These are phyloP conservation scores for Umbelopsis sp. DNA, from an alignment of 192 early-diverging fungal species.

Conservation along the genomic window DNA sequence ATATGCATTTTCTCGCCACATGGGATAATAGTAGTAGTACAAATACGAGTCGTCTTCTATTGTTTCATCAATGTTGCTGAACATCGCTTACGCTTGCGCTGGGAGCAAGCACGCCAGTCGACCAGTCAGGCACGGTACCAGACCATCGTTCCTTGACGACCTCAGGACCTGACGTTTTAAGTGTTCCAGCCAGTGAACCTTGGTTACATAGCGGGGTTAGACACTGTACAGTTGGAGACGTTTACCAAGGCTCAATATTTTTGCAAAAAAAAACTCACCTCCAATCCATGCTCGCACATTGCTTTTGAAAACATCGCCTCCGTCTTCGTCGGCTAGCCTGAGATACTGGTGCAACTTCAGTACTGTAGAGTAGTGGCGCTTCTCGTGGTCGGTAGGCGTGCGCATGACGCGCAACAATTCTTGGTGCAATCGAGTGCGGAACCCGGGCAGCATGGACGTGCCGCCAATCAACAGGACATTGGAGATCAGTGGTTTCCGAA, in stretches of 20 bases:
- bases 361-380: slow-evolving; percentile 51
- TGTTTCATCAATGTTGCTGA: neutral
- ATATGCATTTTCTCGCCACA: no score
- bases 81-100: neutral
- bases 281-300: slow-evolving; percentile 85
- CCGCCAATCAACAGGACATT: slow-evolving; percentile 79
- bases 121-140: slow-evolving; percentile 69
- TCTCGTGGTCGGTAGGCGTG: slow-evolving; percentile 32
- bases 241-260: no score
- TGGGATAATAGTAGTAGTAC: no score
- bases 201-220: neutral
- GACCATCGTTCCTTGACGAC: slow-evolving; percentile 66
- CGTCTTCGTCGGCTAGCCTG: slow-evolving; percentile 54
- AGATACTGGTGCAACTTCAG: slow-evolving; percentile 52
- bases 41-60: no score
- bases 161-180: slow-evolving; percentile 75
- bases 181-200: slow-evolving; percentile 75
- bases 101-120: slow-evolving; percentile 30
- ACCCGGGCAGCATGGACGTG: slow-evolving; percentile 73
- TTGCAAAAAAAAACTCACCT: slow-evolving; percentile 31
- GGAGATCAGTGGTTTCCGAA: slow-evolving; percentile 64
- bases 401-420: slow-evolving; percentile 62
- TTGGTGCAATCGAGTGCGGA: slow-evolving; percentile 61
- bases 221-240: slow-evolving; percentile 3
- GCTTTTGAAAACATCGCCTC: slow-evolving; percentile 63